Conservation (phyloP, 768 basidiomycete species). For the Trametes meyenii region DNA sequence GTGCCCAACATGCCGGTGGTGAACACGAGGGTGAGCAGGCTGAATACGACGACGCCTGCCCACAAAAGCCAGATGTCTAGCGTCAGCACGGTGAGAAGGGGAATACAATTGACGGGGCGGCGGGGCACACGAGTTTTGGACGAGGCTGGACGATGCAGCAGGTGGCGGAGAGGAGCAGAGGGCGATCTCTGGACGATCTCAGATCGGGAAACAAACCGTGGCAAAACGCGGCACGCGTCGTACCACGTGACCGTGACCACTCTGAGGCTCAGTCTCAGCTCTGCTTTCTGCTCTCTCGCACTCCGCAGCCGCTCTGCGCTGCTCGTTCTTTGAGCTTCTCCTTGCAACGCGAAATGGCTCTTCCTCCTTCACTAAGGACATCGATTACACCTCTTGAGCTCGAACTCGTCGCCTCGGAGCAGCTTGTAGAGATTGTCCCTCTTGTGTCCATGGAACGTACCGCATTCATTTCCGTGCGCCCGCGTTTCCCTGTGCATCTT, state of each 20-base stretch:
- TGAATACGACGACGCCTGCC: constrained; percentile 10
- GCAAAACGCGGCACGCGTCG: constrained; percentile 21
- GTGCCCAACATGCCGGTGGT: constrained; percentile 30
- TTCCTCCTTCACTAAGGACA: constrained; percentile 68
- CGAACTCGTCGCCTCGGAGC: constrained; percentile 85
- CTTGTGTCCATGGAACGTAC: constrained; percentile 90
- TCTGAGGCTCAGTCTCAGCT: too few relatives aligned
- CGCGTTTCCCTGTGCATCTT: not conserved
- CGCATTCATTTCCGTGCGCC: constrained; percentile 82
- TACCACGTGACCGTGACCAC: constrained; percentile 20
- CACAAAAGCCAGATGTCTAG: not conserved
- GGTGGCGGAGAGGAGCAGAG: not conserved
- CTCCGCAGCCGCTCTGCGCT: too few relatives aligned
- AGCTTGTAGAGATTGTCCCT: constrained; percentile 84
- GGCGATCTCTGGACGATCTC: constrained; percentile 1
- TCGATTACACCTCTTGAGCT: constrained; percentile 85
- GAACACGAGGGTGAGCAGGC: constrained; percentile 9
- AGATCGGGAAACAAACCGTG: constrained; percentile 24
- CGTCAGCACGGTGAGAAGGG: not conserved
- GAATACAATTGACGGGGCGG: not conserved
- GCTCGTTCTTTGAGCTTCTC: constrained; percentile 5
- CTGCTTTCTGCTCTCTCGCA: too few relatives aligned
- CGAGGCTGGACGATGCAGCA: not conserved
- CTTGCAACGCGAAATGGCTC: constrained; percentile 56
- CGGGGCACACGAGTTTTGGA: not conserved